Base-by-base conservation (phyloP, 768 basidiomycete genomes). In the Royoungia palumana region DNA sequence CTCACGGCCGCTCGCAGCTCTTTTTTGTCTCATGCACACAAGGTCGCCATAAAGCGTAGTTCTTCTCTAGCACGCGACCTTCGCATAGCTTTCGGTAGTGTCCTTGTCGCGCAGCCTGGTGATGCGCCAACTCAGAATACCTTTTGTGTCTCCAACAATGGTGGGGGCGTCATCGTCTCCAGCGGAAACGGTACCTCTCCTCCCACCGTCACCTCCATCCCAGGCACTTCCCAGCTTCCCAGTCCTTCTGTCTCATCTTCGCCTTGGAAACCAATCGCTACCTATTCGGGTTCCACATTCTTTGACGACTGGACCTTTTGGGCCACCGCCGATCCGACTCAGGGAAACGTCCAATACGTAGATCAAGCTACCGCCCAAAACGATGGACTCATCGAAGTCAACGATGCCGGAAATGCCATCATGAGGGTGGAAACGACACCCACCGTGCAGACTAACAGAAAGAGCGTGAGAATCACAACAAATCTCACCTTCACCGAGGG, bases 401-500 rank as follows among this genome's bases (percentile, higher is more conserved):
- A 90, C 60, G 53, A 60, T 20, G 75, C 74, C 10, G 89, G 89
- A 19, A 80, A 91, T 68, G 89, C 87, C 16, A 68, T 96, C 47
- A 94, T 97, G 92, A 74, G 80, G 28, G 84, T 95, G 21, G 91
- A 95, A 62, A 94, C 89, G 6, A 94, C 91, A 5, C 75, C 81
- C 10, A 76, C 69, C 16, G 85, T 94, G 27, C 59, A 76, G n/a
- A 78, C 65, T 35, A 85, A 77, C 46, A 80, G 94, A 51, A 76
- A 81, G 66, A 85, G 87, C 55, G 77, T 95, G 34, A 83, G 94
- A 54, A 86, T 97, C 56, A 82, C 81, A 41, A 82, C 85, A 0
- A 63, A 81, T 24, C 65, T 71, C 44, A 67, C 71, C 3, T 87
- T 80, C 60, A 86, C 78, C 28, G 80, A 81, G 8, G 84, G 78